These are phyloP conservation scores for Plenodomus biglobosus DNA, from an alignment of 2,329 filamentous ascomycete species.

Conservation along the genomic window DNA sequence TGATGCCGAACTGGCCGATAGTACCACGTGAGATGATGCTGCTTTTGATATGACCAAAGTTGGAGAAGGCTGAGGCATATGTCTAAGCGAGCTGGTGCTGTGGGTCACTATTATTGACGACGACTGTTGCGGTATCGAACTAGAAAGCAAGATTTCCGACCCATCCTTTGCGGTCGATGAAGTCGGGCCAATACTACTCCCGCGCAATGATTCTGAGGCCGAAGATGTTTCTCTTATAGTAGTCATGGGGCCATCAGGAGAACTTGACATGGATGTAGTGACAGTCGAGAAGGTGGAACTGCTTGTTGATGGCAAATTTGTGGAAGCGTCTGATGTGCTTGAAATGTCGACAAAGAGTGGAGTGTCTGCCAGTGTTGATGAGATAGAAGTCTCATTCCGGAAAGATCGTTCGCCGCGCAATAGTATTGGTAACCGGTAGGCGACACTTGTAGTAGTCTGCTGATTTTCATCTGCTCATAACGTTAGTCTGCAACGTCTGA, in stretches of 20 bases:
- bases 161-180: background rate
- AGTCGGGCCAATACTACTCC: background rate
- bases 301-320: background rate
- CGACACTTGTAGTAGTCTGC: background rate
- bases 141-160: background rate
- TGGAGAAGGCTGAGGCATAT: background rate
- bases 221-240: background rate
- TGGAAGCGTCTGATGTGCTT: background rate
- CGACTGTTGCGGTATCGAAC: background rate
- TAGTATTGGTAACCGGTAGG: slow-evolving; percentile 5
- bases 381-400: slow-evolving; percentile 8
- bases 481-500: background rate
- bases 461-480: background rate
- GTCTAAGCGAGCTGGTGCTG: background rate
- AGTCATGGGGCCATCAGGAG: background rate
- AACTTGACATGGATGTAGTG: background rate
- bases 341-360: background rate
- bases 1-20: background rate
- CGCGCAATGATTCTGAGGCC: background rate
- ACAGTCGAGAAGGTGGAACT: background rate
- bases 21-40: background rate
- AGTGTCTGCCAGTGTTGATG: background rate
- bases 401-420: slow-evolving; percentile 6
- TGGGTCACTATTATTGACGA: background rate
- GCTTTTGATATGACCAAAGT: background rate